A percentile compares a stretch with the other conserved stretches of the same genome.
Conservation (phyloP, 805 yeast species). For the Lipomyces spencermartinsiae region DNA sequence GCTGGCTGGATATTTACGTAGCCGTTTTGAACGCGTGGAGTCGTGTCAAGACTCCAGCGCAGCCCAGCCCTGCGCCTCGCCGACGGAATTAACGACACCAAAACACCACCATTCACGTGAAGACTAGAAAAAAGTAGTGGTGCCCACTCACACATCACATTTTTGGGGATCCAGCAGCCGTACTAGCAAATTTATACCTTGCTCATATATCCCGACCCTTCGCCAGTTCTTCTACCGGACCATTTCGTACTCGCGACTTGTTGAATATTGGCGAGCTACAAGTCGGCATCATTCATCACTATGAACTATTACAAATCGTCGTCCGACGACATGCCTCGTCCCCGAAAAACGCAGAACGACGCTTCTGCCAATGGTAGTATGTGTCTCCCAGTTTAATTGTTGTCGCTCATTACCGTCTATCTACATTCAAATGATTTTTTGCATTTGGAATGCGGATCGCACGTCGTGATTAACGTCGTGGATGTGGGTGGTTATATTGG, state of each 20-base stretch:
- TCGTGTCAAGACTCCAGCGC: no score
- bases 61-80: no score
- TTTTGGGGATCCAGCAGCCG: not conserved
- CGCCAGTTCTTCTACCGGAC: not conserved
- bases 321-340: constrained; percentile 1
- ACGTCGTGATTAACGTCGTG: not conserved
- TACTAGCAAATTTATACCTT: not conserved
- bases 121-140: no score
- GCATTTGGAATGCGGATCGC: not conserved
- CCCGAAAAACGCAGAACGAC: not conserved
- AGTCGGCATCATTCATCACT: not conserved
- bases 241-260: not conserved
- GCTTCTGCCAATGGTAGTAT: not conserved
- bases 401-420: not conserved
- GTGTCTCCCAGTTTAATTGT: not conserved
- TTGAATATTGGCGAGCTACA: not conserved
- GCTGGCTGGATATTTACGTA: no score
- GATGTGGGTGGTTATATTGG: not conserved
- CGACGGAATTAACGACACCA: no score
- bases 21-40: no score
- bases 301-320: not conserved
- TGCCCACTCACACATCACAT: not conserved
- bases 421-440: no score
- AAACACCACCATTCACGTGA: no score
- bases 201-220: not conserved